Evolutionary conservation across 768 basidiomycete genomes (phyloP).

Genomic region (Cytidiella melzeri): DNA sequence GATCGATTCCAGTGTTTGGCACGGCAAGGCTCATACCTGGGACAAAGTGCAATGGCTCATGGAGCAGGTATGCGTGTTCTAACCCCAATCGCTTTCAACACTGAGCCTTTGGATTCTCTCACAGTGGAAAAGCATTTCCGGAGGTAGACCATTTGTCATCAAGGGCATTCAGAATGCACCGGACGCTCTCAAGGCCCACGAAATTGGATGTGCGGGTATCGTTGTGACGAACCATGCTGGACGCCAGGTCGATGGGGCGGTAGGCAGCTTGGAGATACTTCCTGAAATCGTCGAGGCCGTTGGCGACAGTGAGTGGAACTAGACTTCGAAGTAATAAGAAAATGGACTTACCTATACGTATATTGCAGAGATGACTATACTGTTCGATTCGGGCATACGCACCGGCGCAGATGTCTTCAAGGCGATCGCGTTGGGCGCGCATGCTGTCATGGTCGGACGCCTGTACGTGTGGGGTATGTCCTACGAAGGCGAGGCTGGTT

Average conservation of each 20-base stretch:
- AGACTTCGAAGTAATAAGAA: background rate
- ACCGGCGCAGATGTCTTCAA: slow-evolving; percentile 50
- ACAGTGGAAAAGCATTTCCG: slow-evolving; percentile 42
- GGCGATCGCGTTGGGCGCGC: slow-evolving; percentile 49
- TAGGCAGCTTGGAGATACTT: slow-evolving; percentile 43
- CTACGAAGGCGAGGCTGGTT: slow-evolving; percentile 45
- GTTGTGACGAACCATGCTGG: slow-evolving; percentile 55
- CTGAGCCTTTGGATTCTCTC: background rate
- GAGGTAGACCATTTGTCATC: slow-evolving; percentile 44
- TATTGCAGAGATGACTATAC: slow-evolving; percentile 38
- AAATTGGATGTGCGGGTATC: slow-evolving; percentile 45
- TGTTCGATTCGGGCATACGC: slow-evolving; percentile 50
- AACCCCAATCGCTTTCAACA: background rate
- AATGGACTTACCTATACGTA: background rate
- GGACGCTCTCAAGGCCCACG: slow-evolving; percentile 42
- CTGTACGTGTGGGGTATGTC: slow-evolving; percentile 47
- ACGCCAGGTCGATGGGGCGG: slow-evolving; percentile 51
- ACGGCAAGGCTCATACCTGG: slow-evolving; percentile 48
- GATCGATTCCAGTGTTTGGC: slow-evolving; percentile 43
- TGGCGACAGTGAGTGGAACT: slow-evolving; percentile 37
- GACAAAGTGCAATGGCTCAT: slow-evolving; percentile 46
- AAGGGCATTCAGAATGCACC: slow-evolving; percentile 47
- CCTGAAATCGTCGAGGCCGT: slow-evolving; percentile 47
- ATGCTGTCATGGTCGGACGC: slow-evolving; percentile 45
- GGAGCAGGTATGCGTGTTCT: slow-evolving; percentile 27